A percentile compares a stretch with the other conserved stretches of the same genome.
These are phyloP conservation scores for Syncephalastrum contaminatum DNA, from an alignment of 371 early-diverging fungal genomes.

Conservation along the genomic window DNA sequence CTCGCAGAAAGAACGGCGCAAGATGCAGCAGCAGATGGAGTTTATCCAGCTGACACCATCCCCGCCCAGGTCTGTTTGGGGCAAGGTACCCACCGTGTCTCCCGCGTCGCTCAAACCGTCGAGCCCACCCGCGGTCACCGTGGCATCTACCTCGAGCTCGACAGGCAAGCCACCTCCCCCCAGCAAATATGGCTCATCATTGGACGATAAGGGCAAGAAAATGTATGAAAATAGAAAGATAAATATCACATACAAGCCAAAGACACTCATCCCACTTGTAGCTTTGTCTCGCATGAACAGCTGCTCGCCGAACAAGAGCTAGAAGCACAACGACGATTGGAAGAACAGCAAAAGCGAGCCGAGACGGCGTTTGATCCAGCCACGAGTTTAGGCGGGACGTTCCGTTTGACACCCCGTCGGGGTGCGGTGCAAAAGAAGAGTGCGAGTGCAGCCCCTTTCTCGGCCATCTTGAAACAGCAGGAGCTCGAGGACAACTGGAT, in stretches of 20 bases:
- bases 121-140: no score
- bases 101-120: no score
- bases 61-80: slow-evolving; percentile 40
- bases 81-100: slow-evolving; percentile 18
- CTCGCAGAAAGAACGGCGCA: slow-evolving; percentile 48
- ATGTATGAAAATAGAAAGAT: slow-evolving; percentile 23
- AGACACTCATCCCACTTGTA: slow-evolving; percentile 1
- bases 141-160: no score
- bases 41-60: slow-evolving; percentile 15
- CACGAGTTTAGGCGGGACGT: slow-evolving; percentile 24
- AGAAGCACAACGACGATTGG: not conserved
- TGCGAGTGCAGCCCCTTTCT: slow-evolving; percentile 24
- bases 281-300: slow-evolving; percentile 26
- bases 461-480: slow-evolving; percentile 44
- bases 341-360: not conserved
- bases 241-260: not conserved
- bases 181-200: no score
- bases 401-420: slow-evolving; percentile 28
- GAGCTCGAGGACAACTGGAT: slow-evolving; percentile 35
- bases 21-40: slow-evolving; percentile 25
- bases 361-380: slow-evolving; percentile 22
- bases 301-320: slow-evolving; percentile 5
- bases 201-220: slow-evolving; percentile 31
- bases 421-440: not conserved
- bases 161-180: no score